Conservation (phyloP, 2,329 filamentous ascomycete genomes). For the Penicillium sp. region DNA sequence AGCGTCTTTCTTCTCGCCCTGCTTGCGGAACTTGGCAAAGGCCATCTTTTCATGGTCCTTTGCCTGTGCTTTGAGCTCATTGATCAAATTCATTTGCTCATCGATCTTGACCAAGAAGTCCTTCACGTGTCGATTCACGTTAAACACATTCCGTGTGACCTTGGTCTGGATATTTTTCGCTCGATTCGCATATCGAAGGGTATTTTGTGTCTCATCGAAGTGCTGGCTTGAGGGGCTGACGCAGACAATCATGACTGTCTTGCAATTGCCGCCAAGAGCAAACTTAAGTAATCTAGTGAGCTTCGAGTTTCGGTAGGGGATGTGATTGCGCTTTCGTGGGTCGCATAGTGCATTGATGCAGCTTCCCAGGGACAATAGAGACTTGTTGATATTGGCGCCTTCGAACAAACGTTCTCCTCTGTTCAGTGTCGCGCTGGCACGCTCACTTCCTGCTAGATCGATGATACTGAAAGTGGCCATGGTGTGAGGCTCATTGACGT, state of each 20-base stretch:
- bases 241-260: slow-evolving; percentile 99
- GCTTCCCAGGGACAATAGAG: slow-evolving; percentile 85
- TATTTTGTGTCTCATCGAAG: slow-evolving; percentile 98
- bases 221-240: slow-evolving; percentile 95
- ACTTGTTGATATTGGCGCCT: slow-evolving; percentile 99
- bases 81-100: slow-evolving; percentile 95
- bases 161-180: slow-evolving; percentile 99
- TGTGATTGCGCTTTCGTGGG: slow-evolving; percentile 83
- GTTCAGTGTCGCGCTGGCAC: slow-evolving; percentile 95
- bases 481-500: slow-evolving; percentile 89
- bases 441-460: slow-evolving; percentile 91
- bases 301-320: slow-evolving; percentile 97
- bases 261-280: slow-evolving; percentile 95
- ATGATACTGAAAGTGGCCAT: slow-evolving; percentile 99
- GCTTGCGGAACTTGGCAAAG: slow-evolving; percentile 87
- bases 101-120: slow-evolving; percentile 99
- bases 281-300: slow-evolving; percentile 94
- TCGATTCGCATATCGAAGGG: slow-evolving; percentile 91
- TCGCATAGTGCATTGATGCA: slow-evolving; percentile 99
- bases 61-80: slow-evolving; percentile 89
- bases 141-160: slow-evolving; percentile 98
- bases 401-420: slow-evolving; percentile 86
- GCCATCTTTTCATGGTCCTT: slow-evolving; percentile 81
- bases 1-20: slow-evolving; percentile 77
- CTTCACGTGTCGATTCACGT: slow-evolving; percentile 98